Base-by-base conservation (phyloP, 2,329 filamentous ascomycete species). In the Pezicula radicicola region DNA sequence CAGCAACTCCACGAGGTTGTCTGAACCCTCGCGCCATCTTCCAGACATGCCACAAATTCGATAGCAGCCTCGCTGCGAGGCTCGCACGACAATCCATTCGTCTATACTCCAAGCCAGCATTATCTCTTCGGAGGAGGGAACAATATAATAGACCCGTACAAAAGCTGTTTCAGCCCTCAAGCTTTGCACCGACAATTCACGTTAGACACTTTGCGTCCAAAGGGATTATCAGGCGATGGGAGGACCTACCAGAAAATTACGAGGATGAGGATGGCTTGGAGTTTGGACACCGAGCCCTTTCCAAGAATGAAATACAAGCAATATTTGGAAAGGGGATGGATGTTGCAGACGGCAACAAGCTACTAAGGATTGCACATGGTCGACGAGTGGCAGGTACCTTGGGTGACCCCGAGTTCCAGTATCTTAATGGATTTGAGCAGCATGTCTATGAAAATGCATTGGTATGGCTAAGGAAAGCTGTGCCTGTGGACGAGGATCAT, bases 341-440 rank as follows among this genome's bases (percentile, higher is more conserved):
- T 53, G 63, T 71, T 1, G 57, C 61, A 3, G 61, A 65, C 5
- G 83, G 76, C 18, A 85, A 85, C 62, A 69, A 68, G 42, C 66
- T 86, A 41, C 67, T 87, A 46, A 72, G 73, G 48, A 79, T 86
- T 46, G 67, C 86, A 12, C 84, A 87, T 62, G 84, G 83, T 8
- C 76, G 82, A 35, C 74, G 84, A 39, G 81, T 87, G 19, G 81
- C 83, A 7, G 84, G 84, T 33, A 85, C 83, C 3, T 70, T 87
- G 40, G 76, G 82, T 10, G 83, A 87, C 61, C 83, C 83, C 2
- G 70, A 68, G 4, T 73, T 80, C 45, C 68, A 46, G 13, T 40
- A 12, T 30, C 50, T 53, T 16, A 39, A 52, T 37, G 36, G 44
- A 8, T 61, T 55, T 42, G 54, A 62, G 39, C 30, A 51, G 36